These are phyloP conservation scores for Purpureocillium takamizusanense DNA, from an alignment of 2,329 filamentous ascomycete genomes.

Conservation along the genomic window DNA sequence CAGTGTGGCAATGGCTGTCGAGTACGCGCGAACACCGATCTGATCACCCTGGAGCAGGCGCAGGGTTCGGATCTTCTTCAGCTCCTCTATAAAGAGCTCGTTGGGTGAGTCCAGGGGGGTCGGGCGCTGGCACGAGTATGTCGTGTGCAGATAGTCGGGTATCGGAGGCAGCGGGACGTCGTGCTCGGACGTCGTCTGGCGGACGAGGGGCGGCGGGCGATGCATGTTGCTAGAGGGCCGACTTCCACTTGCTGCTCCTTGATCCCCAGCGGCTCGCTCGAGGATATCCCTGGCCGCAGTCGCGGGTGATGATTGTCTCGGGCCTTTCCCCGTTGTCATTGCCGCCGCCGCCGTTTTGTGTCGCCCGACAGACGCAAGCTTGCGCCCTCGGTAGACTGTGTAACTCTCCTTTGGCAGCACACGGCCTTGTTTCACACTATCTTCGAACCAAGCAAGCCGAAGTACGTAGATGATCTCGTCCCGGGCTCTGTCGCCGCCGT, in stretches of 20 bases:
- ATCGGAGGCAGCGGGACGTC: conserved; percentile 56
- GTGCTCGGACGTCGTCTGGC: conserved; percentile 70
- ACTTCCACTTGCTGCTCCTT: conserved; percentile 6
- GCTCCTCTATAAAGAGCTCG: conserved; percentile 59
- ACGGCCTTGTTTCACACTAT: conserved; percentile 35
- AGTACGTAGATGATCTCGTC: conserved; percentile 39
- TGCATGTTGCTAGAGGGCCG: neutral
- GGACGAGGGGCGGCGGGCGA: conserved; percentile 37
- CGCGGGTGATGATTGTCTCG: neutral
- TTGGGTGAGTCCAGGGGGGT: conserved; percentile 67
- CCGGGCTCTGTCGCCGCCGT: too few species aligned
- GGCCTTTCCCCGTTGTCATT: too few species aligned
- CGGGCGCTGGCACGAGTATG: conserved; percentile 73
- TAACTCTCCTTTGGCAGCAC: conserved; percentile 42
- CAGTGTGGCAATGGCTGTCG: conserved; percentile 73
- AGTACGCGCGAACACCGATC: conserved; percentile 78
- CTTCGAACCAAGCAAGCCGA: conserved; percentile 49
- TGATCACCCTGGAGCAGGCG: conserved; percentile 65
- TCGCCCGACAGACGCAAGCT: conserved; percentile 6
- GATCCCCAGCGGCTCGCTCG: conserved; percentile 9
- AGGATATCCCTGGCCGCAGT: conserved; percentile 7
- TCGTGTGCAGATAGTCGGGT: conserved; percentile 53
- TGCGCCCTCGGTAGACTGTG: conserved; percentile 43
- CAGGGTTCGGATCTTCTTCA: conserved; percentile 65
- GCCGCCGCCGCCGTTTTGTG: too few species aligned